These are phyloP conservation scores for Rhodomyrtus psidioides DNA, from an alignment of 441 rosid genomes.

Conservation along the genomic window DNA sequence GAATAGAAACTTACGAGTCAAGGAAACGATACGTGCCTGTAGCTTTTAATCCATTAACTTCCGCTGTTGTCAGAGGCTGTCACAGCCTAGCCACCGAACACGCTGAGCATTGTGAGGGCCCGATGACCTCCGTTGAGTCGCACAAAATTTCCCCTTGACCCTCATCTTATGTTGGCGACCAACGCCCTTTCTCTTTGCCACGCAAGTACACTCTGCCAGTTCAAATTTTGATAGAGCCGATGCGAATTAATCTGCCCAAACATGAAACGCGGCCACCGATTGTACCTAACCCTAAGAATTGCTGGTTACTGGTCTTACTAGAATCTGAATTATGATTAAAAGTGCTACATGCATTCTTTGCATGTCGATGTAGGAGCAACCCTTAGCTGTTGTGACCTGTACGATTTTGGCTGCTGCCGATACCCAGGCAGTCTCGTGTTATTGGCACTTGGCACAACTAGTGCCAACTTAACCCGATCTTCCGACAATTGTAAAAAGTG, in stretches of 20 bases:
- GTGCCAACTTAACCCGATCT: slow-evolving; percentile 42
- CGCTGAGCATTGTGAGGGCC: background rate
- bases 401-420: slow-evolving; percentile 97
- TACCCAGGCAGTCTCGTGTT: slow-evolving; percentile 91
- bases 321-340: background rate
- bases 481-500: background rate
- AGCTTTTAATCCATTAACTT: background rate
- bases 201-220: background rate
- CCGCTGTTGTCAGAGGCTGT: background rate
- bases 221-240: background rate
- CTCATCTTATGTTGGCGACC: background rate
- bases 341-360: background rate
- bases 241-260: background rate
- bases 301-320: background rate
- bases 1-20: background rate
- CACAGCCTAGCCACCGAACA: background rate
- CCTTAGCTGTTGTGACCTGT: slow-evolving; percentile 92
- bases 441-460: slow-evolving; percentile 88
- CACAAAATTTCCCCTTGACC: background rate
- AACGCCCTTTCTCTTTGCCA: background rate
- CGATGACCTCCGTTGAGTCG: background rate
- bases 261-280: background rate
- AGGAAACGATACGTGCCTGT: background rate
- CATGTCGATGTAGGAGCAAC: slow-evolving; percentile 34
- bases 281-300: background rate